A percentile compares a stretch with the other conserved stretches of the same genome.
Conservation (phyloP, 2,329 filamentous ascomycete species). For the Fusarium oxysporum region DNA sequence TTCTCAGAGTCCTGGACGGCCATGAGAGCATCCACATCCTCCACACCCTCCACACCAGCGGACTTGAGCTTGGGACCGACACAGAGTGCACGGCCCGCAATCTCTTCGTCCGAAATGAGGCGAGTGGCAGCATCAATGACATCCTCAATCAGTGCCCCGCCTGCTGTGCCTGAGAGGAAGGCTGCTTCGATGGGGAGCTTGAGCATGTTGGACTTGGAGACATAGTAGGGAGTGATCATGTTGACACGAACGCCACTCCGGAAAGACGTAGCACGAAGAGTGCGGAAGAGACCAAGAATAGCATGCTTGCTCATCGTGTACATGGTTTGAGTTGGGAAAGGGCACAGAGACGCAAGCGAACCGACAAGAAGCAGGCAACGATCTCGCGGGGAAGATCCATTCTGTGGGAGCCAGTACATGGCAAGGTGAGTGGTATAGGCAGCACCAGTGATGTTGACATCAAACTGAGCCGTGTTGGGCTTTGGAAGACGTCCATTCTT, state of each 20-base stretch:
- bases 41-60: slow-evolving; percentile 41
- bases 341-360: slow-evolving; percentile 67
- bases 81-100: slow-evolving; percentile 67
- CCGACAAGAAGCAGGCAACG: slow-evolving; percentile 72
- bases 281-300: slow-evolving; percentile 72
- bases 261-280: slow-evolving; percentile 62
- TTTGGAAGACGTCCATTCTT: slow-evolving; percentile 55
- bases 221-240: slow-evolving; percentile 75
- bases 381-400: slow-evolving; percentile 53
- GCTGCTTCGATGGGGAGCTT: slow-evolving; percentile 59
- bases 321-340: slow-evolving; percentile 59
- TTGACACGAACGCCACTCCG: slow-evolving; percentile 69
- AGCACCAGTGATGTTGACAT: slow-evolving; percentile 73
- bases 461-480: slow-evolving; percentile 65
- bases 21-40: slow-evolving; percentile 48
- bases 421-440: slow-evolving; percentile 75
- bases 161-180: slow-evolving; percentile 65
- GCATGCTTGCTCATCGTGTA: slow-evolving; percentile 75
- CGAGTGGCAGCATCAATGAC: slow-evolving; percentile 73
- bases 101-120: slow-evolving; percentile 67
- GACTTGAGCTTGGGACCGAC: slow-evolving; percentile 65
- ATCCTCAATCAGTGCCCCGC: slow-evolving; percentile 64
- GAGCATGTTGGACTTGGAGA: slow-evolving; percentile 68
- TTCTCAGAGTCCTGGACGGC: slow-evolving; percentile 50
- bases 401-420: slow-evolving; percentile 56